Base-by-base conservation (phyloP, 257 asterid genomes). In the Fraxinus americana region DNA sequence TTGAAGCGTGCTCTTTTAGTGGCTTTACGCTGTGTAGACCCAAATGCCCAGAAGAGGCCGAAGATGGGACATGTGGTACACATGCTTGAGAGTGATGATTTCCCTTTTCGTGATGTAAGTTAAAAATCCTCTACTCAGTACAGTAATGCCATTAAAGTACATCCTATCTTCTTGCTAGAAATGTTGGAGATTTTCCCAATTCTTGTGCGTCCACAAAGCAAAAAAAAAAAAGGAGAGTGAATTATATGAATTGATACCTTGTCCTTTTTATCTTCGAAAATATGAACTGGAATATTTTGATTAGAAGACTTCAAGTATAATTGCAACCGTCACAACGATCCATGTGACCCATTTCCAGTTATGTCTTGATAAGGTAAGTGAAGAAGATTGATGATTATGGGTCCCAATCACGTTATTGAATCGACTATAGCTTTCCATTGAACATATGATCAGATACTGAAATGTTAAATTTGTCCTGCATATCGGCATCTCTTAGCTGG, bases 1-100 rank as follows among this genome's bases (percentile, higher is more conserved):
- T 76, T 94, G 86, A 94, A 94, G 75, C 91, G 97, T 36, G 88
- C 93, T 71, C 92, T 93, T 82, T 84, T 92, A 79, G 98, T 93
- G 50, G 96, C 95, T 38, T 82, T 93, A 50, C 91, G 95, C 25
- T 93, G 98, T 77, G 98, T 93, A 1, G 98, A 93, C 76, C 97
- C 96, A 27, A 89, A 88, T 75, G 50, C 96, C 74, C 96, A 89
- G 77, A 93, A 93, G 87, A 82, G 97, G 88, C 98, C 98, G 4
- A 92, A 90, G 86, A 93, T 93, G 97, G 98, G 98, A 17, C 96
- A 93, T 82, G 96, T 93, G 7, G 88, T 93, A 57, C 98, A 93
- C 89, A 93, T 92, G 98, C 90, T 93, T 38, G 98, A 93, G 83
- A 96, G 91, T 11, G 97, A 93, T 65, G 98, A 93, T 74, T 90